Percentiles rank a stretch among this genome's conserved stretches.
Evolutionary conservation across 164 flowering plant genomes (phyloP).

Genomic region (Saururus chinensis): DNA sequence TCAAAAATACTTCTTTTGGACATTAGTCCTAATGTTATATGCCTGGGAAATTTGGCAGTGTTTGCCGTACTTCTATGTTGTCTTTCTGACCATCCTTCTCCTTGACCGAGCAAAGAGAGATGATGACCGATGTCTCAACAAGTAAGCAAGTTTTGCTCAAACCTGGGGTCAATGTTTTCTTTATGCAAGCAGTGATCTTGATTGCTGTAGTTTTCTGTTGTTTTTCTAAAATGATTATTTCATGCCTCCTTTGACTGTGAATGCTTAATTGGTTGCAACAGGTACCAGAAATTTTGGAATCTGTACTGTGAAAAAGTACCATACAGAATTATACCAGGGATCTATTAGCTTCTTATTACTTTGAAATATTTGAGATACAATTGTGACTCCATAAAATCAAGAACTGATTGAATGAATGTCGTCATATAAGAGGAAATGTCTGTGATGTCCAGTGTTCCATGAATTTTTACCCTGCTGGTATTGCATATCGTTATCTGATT

Average conservation of each 20-base stretch:
- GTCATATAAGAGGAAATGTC: background rate
- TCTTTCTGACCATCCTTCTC: slow-evolving; percentile 83
- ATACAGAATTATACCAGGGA: slow-evolving; percentile 66
- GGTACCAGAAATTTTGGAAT: slow-evolving; percentile 97
- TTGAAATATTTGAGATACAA: background rate
- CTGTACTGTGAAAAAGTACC: slow-evolving; percentile 79
- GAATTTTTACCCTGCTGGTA: too few species aligned
- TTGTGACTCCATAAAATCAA: background rate
- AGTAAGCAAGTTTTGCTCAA: slow-evolving; percentile 42
- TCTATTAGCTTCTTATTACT: slow-evolving; percentile 33
- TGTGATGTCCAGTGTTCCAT: too few species aligned
- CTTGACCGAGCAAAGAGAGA: slow-evolving; percentile 93
- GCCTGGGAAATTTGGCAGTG: slow-evolving; percentile 36
- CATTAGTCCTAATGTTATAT: background rate
- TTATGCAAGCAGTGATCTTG: background rate
- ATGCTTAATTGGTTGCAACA: slow-evolving; percentile 17
- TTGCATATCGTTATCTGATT: too few species aligned
- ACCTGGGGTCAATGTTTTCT: background rate
- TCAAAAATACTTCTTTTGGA: background rate
- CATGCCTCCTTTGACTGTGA: background rate
- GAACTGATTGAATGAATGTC: background rate
- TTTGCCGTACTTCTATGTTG: slow-evolving; percentile 91
- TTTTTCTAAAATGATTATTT: background rate
- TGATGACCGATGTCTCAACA: slow-evolving; percentile 83
- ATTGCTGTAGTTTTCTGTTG: background rate